Conservation (phyloP, 306 rosid species). For the Canavalia gladiata region DNA sequence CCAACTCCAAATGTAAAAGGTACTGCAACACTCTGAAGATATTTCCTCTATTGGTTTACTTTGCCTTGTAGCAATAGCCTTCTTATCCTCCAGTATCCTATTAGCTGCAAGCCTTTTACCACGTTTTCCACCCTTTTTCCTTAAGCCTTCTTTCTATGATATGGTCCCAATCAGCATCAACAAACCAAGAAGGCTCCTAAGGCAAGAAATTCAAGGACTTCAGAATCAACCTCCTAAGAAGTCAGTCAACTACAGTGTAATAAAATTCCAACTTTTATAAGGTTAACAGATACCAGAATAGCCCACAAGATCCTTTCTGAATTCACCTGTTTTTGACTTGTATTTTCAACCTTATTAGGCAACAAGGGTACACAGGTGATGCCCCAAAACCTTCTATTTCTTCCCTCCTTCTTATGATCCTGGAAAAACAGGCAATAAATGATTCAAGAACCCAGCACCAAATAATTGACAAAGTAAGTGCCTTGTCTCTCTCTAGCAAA, state of each 20-base stretch:
- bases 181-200: conserved; percentile 47
- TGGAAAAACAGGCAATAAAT: conserved; percentile 41
- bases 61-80: conserved; percentile 55
- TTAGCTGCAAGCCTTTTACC: conserved; percentile 44
- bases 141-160: conserved; percentile 51
- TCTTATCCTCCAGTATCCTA: conserved; percentile 43
- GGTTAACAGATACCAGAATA: conserved; percentile 43
- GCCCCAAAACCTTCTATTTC: conserved; percentile 46
- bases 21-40: conserved; percentile 67
- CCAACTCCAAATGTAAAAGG: conserved; percentile 75
- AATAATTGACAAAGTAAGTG: conserved; percentile 38
- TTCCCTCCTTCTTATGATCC: conserved; percentile 46
- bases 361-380: conserved; percentile 9
- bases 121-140: conserved; percentile 41
- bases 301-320: conserved; percentile 45
- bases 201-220: conserved; percentile 43
- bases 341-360: conserved; percentile 25
- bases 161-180: conserved; percentile 48
- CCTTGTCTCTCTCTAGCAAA: conserved; percentile 37
- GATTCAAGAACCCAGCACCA: conserved; percentile 41
- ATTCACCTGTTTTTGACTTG: conserved; percentile 45
- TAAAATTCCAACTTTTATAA: conserved; percentile 33
- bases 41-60: conserved; percentile 67
- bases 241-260: conserved; percentile 42
- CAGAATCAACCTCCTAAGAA: conserved; percentile 43